A percentile compares a stretch with the other conserved stretches of the same genome.
These are phyloP conservation scores for Globisporangium iwayamae DNA, from an alignment of 352 stramenopile species.

Conservation along the genomic window DNA sequence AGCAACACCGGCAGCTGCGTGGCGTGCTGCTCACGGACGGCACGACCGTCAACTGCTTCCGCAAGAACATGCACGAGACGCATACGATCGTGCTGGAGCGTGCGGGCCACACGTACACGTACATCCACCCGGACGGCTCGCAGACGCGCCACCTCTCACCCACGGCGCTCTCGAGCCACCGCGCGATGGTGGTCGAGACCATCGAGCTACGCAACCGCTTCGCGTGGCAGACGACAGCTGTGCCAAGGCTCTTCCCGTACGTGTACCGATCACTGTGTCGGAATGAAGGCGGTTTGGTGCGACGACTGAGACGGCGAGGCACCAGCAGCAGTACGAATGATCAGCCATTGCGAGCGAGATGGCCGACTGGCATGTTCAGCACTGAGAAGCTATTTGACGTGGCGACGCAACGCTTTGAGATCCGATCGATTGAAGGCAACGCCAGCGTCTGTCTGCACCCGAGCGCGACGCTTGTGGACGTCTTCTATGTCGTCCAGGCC, in stretches of 20 bases:
- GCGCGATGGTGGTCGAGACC: slow-evolving; percentile 33
- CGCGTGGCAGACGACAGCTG: slow-evolving; percentile 14
- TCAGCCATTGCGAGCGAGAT: slow-evolving; percentile 26
- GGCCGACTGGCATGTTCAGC: slow-evolving; percentile 24
- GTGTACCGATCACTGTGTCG: slow-evolving; percentile 27
- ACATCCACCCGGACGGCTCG: slow-evolving; percentile 41
- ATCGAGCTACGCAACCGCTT: slow-evolving; percentile 60
- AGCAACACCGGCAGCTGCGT: slow-evolving; percentile 15
- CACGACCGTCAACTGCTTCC: slow-evolving; percentile 45
- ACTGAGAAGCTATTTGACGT: slow-evolving; percentile 30
- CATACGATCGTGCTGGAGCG: slow-evolving; percentile 60
- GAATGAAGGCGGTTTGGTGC: neutral
- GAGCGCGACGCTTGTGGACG: slow-evolving; percentile 34
- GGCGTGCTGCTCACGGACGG: slow-evolving; percentile 55
- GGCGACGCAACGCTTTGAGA: slow-evolving; percentile 35
- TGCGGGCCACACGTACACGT: slow-evolving; percentile 56
- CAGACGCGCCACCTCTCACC: slow-evolving; percentile 54
- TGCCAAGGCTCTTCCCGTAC: slow-evolving; percentile 32
- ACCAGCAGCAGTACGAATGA: neutral
- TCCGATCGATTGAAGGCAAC: slow-evolving; percentile 65
- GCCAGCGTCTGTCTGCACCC: slow-evolving; percentile 37
- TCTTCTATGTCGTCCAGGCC: slow-evolving; percentile 34
- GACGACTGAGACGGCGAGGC: neutral
- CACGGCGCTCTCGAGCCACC: slow-evolving; percentile 47
- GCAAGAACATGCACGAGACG: slow-evolving; percentile 40